Evolutionary conservation across 148 eudicot species (phyloP).

Genomic region (Talinum fruticosum): DNA sequence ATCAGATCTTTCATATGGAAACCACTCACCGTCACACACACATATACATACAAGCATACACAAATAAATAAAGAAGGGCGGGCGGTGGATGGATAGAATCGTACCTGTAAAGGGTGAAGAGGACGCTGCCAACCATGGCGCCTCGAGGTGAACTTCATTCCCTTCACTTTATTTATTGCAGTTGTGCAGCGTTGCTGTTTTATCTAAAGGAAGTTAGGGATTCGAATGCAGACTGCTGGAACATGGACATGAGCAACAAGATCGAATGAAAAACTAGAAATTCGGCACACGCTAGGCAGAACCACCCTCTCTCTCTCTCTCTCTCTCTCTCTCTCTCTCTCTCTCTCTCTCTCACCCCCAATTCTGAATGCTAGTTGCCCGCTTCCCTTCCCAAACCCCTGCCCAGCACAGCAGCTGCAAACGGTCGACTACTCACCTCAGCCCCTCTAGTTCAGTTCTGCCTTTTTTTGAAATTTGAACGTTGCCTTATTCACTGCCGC

Average conservation of each 20-base stretch:
- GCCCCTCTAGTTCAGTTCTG: neutral
- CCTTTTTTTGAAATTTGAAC: neutral
- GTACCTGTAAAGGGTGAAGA: constrained; percentile 87
- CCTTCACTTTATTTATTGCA: neutral
- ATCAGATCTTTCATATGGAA: neutral
- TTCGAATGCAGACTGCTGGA: neutral
- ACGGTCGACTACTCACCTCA: constrained; percentile 3
- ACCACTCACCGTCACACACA: too few species aligned
- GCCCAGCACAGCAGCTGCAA: neutral
- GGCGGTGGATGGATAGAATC: neutral
- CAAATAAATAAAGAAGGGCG: neutral
- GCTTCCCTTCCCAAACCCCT: neutral
- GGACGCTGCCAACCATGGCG: constrained; percentile 97
- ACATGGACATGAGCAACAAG: neutral
- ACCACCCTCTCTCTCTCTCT: neutral
- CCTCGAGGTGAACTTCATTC: constrained; percentile 24
- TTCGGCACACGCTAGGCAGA: neutral
- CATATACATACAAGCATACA: neutral
- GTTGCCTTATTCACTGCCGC: neutral
- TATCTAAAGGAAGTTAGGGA: neutral
- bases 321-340: too few species aligned
- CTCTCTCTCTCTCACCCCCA: neutral
- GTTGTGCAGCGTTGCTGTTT: too few species aligned
- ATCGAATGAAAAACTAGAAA: neutral
- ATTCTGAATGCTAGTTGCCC: neutral